Percentiles rank a stretch among this genome's conserved stretches.
Conservation (phyloP, 2,329 filamentous ascomycete genomes). For the Ceratocystis alfenasii region DNA sequence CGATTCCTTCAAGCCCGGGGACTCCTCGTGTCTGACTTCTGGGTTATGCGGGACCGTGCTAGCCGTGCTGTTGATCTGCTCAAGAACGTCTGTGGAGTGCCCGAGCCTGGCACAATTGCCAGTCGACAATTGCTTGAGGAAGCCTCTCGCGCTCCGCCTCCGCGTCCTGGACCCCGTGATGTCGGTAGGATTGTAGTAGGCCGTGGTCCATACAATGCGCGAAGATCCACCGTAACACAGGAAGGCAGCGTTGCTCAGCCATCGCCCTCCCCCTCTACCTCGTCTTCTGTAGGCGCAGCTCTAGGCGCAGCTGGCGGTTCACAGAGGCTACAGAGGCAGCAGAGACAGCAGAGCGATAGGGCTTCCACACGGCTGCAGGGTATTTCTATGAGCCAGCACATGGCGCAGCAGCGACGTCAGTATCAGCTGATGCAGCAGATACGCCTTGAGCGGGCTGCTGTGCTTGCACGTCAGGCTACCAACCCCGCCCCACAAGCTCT, state of each 20-base stretch:
- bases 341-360: neutral
- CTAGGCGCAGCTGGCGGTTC: neutral
- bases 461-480: neutral
- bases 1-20: constrained; percentile 50
- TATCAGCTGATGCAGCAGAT: constrained; percentile 7
- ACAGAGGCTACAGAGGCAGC: neutral
- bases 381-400: neutral
- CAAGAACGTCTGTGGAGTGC: constrained; percentile 21
- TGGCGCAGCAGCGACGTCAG: constrained; percentile 5
- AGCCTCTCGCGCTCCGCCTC: constrained; percentile 14
- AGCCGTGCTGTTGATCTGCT: constrained; percentile 20
- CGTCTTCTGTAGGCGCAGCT: neutral
- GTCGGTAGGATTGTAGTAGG: constrained; percentile 16
- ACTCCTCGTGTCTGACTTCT: constrained; percentile 29
- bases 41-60: constrained; percentile 21
- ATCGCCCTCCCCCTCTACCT: neutral
- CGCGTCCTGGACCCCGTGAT: constrained; percentile 14
- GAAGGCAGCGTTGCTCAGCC: neutral
- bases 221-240: too few species aligned
- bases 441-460: neutral
- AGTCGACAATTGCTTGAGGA: constrained; percentile 18
- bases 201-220: neutral
- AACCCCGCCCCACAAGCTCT: neutral
- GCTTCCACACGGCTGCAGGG: neutral
- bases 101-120: constrained; percentile 22